These are phyloP conservation scores for Cutaneotrichosporon curvatum DNA, from an alignment of 1,284 basidiomycete species.

Conservation along the genomic window DNA sequence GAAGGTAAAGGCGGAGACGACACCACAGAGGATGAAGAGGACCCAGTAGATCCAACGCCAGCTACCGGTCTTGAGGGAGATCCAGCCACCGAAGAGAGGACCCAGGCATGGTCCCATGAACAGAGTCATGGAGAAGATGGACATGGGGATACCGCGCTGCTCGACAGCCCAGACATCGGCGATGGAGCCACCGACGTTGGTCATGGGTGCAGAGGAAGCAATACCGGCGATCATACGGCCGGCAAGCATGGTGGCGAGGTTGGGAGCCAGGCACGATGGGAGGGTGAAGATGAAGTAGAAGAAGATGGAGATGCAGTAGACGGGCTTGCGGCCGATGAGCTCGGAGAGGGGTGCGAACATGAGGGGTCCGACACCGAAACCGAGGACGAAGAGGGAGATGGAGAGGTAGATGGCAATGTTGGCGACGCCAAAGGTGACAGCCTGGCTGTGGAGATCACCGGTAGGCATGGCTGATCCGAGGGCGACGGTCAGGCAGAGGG, in stretches of 20 bases:
- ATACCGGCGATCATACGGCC: slow-evolving; percentile 49
- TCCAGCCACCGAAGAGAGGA: slow-evolving; percentile 45
- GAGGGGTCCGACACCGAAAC: slow-evolving; percentile 46
- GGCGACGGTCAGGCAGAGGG: slow-evolving; percentile 35
- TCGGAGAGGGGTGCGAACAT: slow-evolving; percentile 45
- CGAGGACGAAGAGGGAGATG: slow-evolving; percentile 49
- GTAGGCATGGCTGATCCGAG: slow-evolving; percentile 49
- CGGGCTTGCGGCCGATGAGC: slow-evolving; percentile 40
- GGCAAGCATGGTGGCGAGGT: slow-evolving; percentile 48
- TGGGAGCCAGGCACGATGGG: slow-evolving; percentile 46
- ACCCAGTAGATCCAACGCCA: slow-evolving; percentile 51
- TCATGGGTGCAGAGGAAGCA: slow-evolving; percentile 48
- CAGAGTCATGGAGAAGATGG: slow-evolving; percentile 43
- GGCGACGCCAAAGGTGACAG: slow-evolving; percentile 42
- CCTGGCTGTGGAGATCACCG: slow-evolving; percentile 42
- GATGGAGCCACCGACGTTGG: slow-evolving; percentile 49
- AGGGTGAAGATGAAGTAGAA: slow-evolving; percentile 48
- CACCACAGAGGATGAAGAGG: slow-evolving; percentile 40
- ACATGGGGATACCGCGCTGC: slow-evolving; percentile 47
- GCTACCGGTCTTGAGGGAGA: slow-evolving; percentile 28
- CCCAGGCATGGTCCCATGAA: slow-evolving; percentile 47
- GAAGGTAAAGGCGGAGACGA: slow-evolving; percentile 32
- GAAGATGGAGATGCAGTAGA: slow-evolving; percentile 46
- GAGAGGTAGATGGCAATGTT: slow-evolving; percentile 44
- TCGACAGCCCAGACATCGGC: slow-evolving; percentile 47